Evolutionary conservation across 257 asterid genomes (phyloP), one percentile per base, ranked within the genome.

Genomic region (Primulina eburnea): DNA sequence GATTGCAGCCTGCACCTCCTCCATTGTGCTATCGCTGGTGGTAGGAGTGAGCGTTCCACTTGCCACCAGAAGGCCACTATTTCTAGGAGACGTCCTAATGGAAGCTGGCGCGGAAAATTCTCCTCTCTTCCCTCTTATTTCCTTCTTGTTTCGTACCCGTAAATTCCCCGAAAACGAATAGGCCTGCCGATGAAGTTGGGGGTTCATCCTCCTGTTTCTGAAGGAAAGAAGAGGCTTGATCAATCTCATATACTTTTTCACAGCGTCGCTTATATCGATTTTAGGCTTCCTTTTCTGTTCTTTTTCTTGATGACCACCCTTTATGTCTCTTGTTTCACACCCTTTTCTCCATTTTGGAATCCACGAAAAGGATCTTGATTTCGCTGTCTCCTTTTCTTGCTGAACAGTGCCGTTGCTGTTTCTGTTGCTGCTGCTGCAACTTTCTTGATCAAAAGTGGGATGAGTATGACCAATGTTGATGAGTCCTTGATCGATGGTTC

Each of bases 101-200:
- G 98, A 82, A 11, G 81, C 96, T 55, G 98, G 98, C 4, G 97
- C 97, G 1, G 97, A 88, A 35, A 79, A 73, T 18, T 83, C 92
- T 21, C 91, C 85, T 66, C 83, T 78, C 71, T 82, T 68, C 60
- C 86, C 85, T 61, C 86, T 80, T 55, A 81, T 12, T 30, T 76
- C 78, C 21, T 73, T 79, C 74, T 79, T 82, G 18, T 77, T 64
- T 65, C 83, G 79, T 52, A 88, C 71, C 24, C 85, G 78, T 30
- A 92, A 34, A 69, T 88, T 86, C 37, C 94, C 97, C 1, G 97
- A 87, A 66, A 61, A 87, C 29, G 97, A 92, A 65, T 72, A 79
- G 4, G 82, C 57, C 63, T 73, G 85, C 62, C 82, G 77, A 21
- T 79, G 77, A 40, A 80, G 65, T 43, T 64, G 75, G 33, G 52